Conservation (phyloP, 73 alveolate species). For the Paraurostyla sp. region DNA sequence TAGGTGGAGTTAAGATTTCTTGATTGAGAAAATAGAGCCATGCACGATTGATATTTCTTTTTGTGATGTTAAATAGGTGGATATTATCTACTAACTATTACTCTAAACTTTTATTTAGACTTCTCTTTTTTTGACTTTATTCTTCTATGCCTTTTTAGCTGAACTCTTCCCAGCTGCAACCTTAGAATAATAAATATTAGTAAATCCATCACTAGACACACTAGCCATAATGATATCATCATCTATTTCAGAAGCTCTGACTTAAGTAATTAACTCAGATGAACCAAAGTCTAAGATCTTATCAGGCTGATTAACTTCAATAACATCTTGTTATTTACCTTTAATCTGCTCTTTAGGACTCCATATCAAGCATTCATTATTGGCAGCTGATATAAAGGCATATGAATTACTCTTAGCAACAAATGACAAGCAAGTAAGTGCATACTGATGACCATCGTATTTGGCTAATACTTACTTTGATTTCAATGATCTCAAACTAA, state of each 20-base stretch:
- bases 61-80: not conserved
- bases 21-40: constrained; percentile 18
- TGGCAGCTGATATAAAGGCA: not conserved
- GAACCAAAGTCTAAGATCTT: constrained; percentile 23
- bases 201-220: not conserved
- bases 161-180: not conserved
- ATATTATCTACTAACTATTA: not conserved
- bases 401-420: not conserved
- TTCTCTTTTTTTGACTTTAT: not conserved
- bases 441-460: constrained; percentile 29
- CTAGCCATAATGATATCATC: not conserved
- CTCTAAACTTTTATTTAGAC: not conserved
- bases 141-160: constrained; percentile 6
- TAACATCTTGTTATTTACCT: not conserved
- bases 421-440: not conserved
- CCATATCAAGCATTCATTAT: constrained; percentile 35
- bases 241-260: not conserved
- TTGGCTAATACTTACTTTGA: constrained; percentile 9
- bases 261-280: not conserved
- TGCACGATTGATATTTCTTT: not conserved
- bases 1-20: not conserved
- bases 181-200: constrained; percentile 10
- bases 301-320: constrained; percentile 23
- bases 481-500: not conserved
- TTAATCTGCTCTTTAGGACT: constrained; percentile 2